Evolutionary conservation across 2,329 filamentous ascomycete genomes (phyloP).

Genomic region (Scytalidium sp.): DNA sequence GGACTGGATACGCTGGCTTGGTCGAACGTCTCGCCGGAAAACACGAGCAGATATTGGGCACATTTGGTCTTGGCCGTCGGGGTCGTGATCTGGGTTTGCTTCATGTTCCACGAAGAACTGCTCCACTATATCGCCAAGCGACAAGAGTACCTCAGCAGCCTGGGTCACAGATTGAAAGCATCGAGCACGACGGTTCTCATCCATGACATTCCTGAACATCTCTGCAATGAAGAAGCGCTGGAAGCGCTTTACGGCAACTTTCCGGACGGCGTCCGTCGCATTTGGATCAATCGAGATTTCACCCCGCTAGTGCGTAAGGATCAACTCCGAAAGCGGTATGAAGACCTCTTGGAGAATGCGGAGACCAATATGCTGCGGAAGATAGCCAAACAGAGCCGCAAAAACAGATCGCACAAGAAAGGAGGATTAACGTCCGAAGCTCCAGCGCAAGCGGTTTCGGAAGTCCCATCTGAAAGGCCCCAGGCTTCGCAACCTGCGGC

Average conservation of each 20-base stretch:
- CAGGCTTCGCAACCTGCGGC: conserved; percentile 9
- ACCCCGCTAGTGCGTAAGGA: conserved; percentile 22
- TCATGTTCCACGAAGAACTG: conserved; percentile 27
- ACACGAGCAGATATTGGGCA: conserved; percentile 29
- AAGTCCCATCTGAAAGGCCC: conserved; percentile 7
- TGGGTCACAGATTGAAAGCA: conserved; percentile 25
- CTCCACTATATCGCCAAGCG: conserved; percentile 25
- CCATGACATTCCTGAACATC: conserved; percentile 27
- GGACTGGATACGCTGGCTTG: conserved; percentile 28
- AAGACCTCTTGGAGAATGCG: conserved; percentile 27
- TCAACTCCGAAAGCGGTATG: conserved; percentile 21
- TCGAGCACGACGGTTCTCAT: conserved; percentile 29
- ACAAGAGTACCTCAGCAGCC: conserved; percentile 25
- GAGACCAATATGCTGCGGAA: conserved; percentile 16
- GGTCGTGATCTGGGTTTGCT: conserved; percentile 26
- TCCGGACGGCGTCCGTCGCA: conserved; percentile 24
- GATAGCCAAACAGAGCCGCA: conserved; percentile 11
- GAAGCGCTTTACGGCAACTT: conserved; percentile 28
- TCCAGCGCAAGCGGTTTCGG: conserved; percentile 8
- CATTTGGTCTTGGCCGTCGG: conserved; percentile 25
- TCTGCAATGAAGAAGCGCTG: conserved; percentile 24
- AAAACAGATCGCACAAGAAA: conserved; percentile 6
- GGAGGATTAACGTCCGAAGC: conserved; percentile 7
- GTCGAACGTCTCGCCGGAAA: conserved; percentile 25
- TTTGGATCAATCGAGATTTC: conserved; percentile 30